Conservation (phyloP, 768 basidiomycete genomes). For the Boletus rubropictus region DNA sequence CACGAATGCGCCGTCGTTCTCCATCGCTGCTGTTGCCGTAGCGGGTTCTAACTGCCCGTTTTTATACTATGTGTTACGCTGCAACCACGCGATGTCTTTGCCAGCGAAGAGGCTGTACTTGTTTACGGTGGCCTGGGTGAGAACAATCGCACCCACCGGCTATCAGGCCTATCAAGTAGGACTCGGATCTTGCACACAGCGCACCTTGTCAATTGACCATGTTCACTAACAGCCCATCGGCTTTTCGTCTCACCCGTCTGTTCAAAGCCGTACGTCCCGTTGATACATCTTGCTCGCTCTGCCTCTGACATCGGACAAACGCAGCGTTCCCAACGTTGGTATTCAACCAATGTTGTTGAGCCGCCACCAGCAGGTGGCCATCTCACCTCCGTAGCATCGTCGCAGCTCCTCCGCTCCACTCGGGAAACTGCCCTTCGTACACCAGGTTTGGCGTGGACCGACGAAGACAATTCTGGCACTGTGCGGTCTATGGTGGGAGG, state of each 20-base stretch:
- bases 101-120: not conserved
- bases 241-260: slow-evolving; percentile 18
- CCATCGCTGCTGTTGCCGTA: slow-evolving; percentile 41
- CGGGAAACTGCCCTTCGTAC: slow-evolving; percentile 69
- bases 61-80: not conserved
- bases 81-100: not conserved
- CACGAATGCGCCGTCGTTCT: slow-evolving; percentile 79
- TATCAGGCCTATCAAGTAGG: slow-evolving; percentile 3
- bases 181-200: slow-evolving; percentile 26
- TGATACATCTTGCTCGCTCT: not conserved
- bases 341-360: slow-evolving; percentile 46
- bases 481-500: slow-evolving; percentile 54
- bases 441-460: slow-evolving; percentile 65
- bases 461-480: slow-evolving; percentile 45
- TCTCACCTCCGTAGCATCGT: slow-evolving; percentile 65
- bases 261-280: slow-evolving; percentile 14
- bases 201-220: slow-evolving; percentile 19
- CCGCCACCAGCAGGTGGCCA: slow-evolving; percentile 80
- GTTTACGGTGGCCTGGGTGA: too few species aligned
- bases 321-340: slow-evolving; percentile 34
- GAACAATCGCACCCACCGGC: slow-evolving; percentile 3
- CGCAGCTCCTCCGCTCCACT: slow-evolving; percentile 55
- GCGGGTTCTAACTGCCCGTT: slow-evolving; percentile 13
- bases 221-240: slow-evolving; percentile 9
- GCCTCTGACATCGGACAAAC: slow-evolving; percentile 1